Conservation (phyloP, 495 filamentous ascomycete species). For the Evansstolkia leycettana region DNA sequence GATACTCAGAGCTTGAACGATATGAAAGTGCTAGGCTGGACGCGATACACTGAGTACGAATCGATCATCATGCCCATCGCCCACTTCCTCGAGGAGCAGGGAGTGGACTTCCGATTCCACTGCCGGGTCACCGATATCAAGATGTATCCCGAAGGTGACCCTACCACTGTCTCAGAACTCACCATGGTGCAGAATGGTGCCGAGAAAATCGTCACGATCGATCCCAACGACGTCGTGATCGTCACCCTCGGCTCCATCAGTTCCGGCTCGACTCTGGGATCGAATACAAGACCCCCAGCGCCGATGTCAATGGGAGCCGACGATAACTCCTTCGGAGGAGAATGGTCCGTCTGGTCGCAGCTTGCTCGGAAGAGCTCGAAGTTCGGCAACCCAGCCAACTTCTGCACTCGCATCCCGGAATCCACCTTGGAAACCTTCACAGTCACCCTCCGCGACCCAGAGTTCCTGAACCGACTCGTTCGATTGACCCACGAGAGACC, state of each 20-base stretch:
- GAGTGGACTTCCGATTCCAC: conserved; percentile 15
- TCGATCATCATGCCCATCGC: conserved; percentile 17
- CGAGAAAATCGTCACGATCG: conserved; percentile 7
- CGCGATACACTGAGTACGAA: conserved; percentile 16
- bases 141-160: conserved; percentile 6
- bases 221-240: conserved; percentile 20
- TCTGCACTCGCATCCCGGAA: conserved; percentile 22
- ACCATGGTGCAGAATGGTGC: conserved; percentile 2
- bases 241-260: conserved; percentile 16
- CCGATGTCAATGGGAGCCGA: conserved; percentile 12
- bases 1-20: conserved; percentile 7
- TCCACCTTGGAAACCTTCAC: conserved; percentile 29
- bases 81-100: conserved; percentile 14
- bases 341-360: conserved; percentile 22
- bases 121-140: conserved; percentile 15
- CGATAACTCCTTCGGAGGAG: conserved; percentile 18
- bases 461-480: conserved; percentile 17
- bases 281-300: conserved; percentile 12
- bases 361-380: conserved; percentile 11
- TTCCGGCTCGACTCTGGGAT: conserved; percentile 15
- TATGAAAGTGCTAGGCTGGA: conserved; percentile 5
- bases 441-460: conserved; percentile 18
- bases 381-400: conserved; percentile 31
- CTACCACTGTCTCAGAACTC: conserved; percentile 4
- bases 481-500: conserved; percentile 16